phyloP scores from a whole-genome alignment of 148 eudicot genomes.

The Amaranthus cruentus region DNA sequence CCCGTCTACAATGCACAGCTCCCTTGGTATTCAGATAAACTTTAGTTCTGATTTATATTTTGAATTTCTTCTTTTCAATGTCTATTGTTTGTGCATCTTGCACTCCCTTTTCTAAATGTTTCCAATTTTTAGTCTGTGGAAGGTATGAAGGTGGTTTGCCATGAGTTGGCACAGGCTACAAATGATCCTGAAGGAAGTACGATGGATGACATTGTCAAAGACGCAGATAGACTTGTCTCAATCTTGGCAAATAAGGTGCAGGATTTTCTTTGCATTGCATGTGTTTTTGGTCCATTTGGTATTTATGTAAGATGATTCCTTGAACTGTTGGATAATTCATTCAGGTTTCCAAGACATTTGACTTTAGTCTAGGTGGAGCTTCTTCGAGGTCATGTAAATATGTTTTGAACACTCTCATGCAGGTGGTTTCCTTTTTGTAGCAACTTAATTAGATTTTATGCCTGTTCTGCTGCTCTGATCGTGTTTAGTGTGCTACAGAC shows the following conservation, averaged over 20 bases:
- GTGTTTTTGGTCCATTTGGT: neutral
- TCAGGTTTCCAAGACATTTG: constrained; percentile 93
- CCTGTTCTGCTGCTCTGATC: constrained; percentile 13
- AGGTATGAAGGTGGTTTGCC: constrained; percentile 98
- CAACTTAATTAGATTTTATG: neutral
- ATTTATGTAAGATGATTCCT: neutral
- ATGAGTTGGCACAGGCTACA: constrained; percentile 71
- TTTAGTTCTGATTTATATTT: neutral
- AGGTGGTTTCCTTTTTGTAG: constrained; percentile 39
- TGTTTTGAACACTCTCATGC: constrained; percentile 95
- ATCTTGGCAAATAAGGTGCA: constrained; percentile 77
- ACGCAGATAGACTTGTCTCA: constrained; percentile 88
- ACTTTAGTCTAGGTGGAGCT: constrained; percentile 82
- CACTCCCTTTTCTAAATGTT: neutral
- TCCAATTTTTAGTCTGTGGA: constrained; percentile 75
- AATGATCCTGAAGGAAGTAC: constrained; percentile 78
- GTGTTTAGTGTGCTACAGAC: constrained; percentile 44
- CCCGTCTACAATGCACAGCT: neutral
- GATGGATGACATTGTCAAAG: constrained; percentile 77
- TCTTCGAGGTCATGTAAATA: constrained; percentile 99
- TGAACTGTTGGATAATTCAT: neutral
- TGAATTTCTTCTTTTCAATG: neutral
- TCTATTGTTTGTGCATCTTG: neutral
- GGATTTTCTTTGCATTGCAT: neutral
- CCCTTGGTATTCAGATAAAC: neutral